phyloP scores from a whole-genome alignment of 345 rosid genomes.

The Dovyalis caffra region DNA sequence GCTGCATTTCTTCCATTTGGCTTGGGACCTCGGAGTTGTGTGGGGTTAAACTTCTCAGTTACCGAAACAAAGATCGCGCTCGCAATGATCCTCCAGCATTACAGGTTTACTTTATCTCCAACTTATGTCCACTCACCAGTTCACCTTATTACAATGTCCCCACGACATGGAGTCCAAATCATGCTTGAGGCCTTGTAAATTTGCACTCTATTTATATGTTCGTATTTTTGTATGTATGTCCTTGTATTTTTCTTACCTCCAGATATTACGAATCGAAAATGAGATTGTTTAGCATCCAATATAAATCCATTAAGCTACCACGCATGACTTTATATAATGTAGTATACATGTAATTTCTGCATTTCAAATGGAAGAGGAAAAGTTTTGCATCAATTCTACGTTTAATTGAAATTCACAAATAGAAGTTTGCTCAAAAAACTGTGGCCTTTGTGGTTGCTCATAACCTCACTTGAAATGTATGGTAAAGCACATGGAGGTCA shows the following conservation, averaged over 20 bases:
- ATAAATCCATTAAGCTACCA: background rate
- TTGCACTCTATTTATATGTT: too few species aligned
- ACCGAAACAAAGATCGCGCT: conserved; percentile 17
- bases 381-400: background rate
- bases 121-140: conserved; percentile 18
- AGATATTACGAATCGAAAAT: background rate
- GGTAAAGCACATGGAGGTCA: too few species aligned
- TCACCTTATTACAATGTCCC: background rate
- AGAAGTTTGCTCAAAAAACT: too few species aligned
- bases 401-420: too few species aligned
- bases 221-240: background rate
- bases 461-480: too few species aligned
- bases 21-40: conserved; percentile 14
- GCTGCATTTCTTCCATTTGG: conserved; percentile 17
- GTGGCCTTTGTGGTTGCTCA: too few species aligned
- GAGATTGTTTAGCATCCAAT: background rate
- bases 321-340: background rate
- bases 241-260: background rate
- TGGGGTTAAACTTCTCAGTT: conserved; percentile 16
- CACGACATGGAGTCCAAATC: conserved; percentile 13
- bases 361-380: background rate
- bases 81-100: conserved; percentile 20
- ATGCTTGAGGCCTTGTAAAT: background rate
- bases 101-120: conserved; percentile 13
- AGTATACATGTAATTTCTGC: background rate